Evolutionary conservation across 495 filamentous ascomycete genomes (phyloP).

Genomic region (Parmelia sp.): DNA sequence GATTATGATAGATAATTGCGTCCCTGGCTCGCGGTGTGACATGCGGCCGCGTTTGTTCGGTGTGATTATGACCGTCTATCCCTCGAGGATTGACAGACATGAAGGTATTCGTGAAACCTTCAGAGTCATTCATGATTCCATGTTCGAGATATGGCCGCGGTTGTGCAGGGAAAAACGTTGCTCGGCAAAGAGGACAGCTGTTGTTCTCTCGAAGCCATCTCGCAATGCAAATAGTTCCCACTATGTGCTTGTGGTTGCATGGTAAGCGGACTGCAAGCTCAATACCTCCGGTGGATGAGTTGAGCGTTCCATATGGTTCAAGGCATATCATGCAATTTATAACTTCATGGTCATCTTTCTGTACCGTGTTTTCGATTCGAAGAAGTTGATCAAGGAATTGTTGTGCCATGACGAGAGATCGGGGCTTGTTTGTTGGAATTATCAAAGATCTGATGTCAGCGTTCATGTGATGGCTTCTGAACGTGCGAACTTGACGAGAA

Average conservation of each 20-base stretch:
- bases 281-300: not conserved
- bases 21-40: no score
- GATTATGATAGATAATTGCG: no score
- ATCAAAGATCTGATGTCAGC: not conserved
- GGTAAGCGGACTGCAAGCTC: not conserved
- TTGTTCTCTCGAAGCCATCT: no score
- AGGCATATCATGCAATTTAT: not conserved
- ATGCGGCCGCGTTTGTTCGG: not conserved
- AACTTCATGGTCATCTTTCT: not conserved
- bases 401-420: not conserved
- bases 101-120: no score
- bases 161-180: no score
- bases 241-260: not conserved
- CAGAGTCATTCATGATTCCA: no score
- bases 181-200: no score
- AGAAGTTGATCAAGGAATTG: not conserved
- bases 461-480: not conserved
- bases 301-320: not conserved
- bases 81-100: no score
- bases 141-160: no score
- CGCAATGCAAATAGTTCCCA: no score
- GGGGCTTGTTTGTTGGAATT: not conserved
- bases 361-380: not conserved
- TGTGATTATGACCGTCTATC: no score
- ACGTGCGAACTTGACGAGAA: no score